These are phyloP conservation scores for Leccinellum luteum DNA, from an alignment of 768 basidiomycete genomes.

Conservation along the genomic window DNA sequence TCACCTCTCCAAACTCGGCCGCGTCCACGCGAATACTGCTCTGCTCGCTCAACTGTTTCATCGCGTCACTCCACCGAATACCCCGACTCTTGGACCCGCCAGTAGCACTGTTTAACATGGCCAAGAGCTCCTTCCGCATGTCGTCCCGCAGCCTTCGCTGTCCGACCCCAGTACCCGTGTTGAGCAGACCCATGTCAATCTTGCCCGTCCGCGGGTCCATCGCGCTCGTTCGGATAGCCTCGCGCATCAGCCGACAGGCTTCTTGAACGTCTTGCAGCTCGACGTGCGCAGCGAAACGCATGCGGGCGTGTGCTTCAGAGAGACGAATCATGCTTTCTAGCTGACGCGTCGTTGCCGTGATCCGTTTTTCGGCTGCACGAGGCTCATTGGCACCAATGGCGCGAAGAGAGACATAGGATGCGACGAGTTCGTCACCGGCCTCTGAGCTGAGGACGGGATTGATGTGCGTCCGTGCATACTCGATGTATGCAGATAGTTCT, in stretches of 20 bases:
- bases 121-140: constrained; percentile 78
- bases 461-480: constrained; percentile 83
- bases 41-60: constrained; percentile 77
- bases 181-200: constrained; percentile 95
- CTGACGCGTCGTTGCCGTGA: constrained; percentile 97
- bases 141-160: constrained; percentile 87
- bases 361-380: constrained; percentile 84
- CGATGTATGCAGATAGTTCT: constrained; percentile 91
- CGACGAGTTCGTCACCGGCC: constrained; percentile 81
- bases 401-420: constrained; percentile 91
- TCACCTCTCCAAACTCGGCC: constrained; percentile 78
- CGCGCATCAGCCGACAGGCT: constrained; percentile 92
- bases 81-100: constrained; percentile 53
- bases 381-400: constrained; percentile 85
- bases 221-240: constrained; percentile 91
- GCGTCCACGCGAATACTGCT: constrained; percentile 78
- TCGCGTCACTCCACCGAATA: constrained; percentile 79
- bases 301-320: constrained; percentile 93
- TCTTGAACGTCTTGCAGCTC: constrained; percentile 86
- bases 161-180: constrained; percentile 87
- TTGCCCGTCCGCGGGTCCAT: constrained; percentile 97
- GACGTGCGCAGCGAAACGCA: constrained; percentile 89
- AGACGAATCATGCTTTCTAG: constrained; percentile 97
- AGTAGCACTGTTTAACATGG: constrained; percentile 48
- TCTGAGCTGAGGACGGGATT: constrained; percentile 84